phyloP scores from a whole-genome alignment of 352 stramenopile species.

The Globisporangium megalacanthum region DNA sequence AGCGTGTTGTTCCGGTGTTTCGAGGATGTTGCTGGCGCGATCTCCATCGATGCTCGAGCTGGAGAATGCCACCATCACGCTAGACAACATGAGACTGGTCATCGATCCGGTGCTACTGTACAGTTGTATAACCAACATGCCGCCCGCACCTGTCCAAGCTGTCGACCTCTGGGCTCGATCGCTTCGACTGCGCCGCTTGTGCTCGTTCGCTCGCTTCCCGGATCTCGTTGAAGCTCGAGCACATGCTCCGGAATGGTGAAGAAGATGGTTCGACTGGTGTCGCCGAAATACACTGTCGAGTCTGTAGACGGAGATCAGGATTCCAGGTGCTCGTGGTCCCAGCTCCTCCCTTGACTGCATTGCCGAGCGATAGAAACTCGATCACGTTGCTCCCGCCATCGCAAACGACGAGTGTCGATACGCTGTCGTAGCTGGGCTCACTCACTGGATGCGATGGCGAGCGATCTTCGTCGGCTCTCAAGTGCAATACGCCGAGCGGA shows the following conservation, averaged over 20 bases:
- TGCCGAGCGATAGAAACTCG: slow-evolving; percentile 8
- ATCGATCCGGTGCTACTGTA: not conserved
- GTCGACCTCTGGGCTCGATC: not conserved
- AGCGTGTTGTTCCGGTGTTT: not conserved
- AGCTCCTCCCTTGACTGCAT: not conserved
- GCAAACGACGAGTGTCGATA: slow-evolving; percentile 15
- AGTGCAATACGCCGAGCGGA: slow-evolving; percentile 10
- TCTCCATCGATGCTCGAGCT: not conserved
- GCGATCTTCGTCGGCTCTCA: not conserved
- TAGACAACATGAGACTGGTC: not conserved
- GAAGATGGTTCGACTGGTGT: not conserved
- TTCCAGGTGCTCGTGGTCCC: not conserved
- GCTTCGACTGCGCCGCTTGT: not conserved
- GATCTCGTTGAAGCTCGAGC: not conserved
- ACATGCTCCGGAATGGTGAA: not conserved
- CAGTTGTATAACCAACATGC: not conserved
- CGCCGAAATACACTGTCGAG: not conserved
- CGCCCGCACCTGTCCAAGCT: not conserved
- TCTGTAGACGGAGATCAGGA: not conserved
- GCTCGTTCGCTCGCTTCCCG: not conserved
- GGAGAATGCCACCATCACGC: not conserved
- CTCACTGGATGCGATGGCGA: not conserved
- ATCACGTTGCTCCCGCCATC: slow-evolving; percentile 22
- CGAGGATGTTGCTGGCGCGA: not conserved
- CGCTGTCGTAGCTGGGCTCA: not conserved